These are phyloP conservation scores for Crithidia bombi DNA, from an alignment of 208 protist genomes.

Conservation along the genomic window DNA sequence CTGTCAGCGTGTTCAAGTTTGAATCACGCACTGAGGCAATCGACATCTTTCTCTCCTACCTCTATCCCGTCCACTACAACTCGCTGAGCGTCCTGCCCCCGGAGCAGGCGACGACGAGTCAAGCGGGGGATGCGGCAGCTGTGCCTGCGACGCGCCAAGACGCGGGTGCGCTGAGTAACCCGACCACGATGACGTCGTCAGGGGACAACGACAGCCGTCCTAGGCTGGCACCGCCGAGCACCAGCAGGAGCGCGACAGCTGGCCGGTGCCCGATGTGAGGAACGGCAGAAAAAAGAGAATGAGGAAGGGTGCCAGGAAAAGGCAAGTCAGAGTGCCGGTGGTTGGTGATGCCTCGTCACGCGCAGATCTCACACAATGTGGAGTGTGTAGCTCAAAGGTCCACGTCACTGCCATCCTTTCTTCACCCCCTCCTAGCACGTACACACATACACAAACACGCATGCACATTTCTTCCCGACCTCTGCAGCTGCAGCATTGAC, in stretches of 20 bases:
- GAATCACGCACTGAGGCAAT: constrained; percentile 75
- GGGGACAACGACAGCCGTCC: too few species aligned
- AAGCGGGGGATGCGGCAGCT: too few species aligned
- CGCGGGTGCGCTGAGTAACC: neutral
- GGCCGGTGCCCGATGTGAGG: neutral
- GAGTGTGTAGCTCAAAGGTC: neutral
- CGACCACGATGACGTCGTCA: neutral
- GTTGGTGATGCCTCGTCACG: neutral
- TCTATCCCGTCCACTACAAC: constrained; percentile 91
- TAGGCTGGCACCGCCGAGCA: neutral
- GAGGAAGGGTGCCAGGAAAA: neutral
- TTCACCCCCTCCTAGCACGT: neutral
- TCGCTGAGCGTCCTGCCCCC: constrained; percentile 42
- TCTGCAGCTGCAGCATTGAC: too few species aligned
- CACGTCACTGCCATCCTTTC: neutral
- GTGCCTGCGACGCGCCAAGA: too few species aligned
- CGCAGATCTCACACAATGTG: constrained; percentile 1
- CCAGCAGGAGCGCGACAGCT: neutral
- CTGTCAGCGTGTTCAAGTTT: constrained; percentile 48
- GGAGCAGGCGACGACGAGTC: neutral
- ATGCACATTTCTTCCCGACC: too few species aligned
- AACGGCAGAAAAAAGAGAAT: neutral
- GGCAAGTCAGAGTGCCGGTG: neutral
- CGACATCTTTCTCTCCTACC: constrained; percentile 89
- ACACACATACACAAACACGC: too few species aligned